Evolutionary conservation across 352 stramenopile genomes (phyloP), one percentile per base, ranked within the genome.

Genomic region (Globisporangium takayamanum): DNA sequence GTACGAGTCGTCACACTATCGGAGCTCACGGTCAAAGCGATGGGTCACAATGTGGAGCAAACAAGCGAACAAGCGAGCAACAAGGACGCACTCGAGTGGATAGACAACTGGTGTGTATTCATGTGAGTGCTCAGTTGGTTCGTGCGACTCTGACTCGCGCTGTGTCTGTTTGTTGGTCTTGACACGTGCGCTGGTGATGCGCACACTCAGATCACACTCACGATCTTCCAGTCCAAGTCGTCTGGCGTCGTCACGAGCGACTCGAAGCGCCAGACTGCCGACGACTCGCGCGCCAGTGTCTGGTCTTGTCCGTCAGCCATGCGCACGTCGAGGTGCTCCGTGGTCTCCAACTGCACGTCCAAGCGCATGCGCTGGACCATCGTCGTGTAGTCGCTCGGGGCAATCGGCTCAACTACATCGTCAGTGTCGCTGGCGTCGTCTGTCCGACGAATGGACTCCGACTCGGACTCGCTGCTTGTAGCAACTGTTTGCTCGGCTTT

Each of bases 221-320:
- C 63, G 47, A 89, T 84, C 20, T 77, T 77, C 80, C 80, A 89
- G 59, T 87, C 77, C 15, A 89, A 56, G 47, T 88, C 68, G 16
- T 85, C 75, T 0, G 72, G 72, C 3, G 65, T 62, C 4, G 77
- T 87, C 28, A 88, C 75, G 28, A 68, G 55, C 14, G 80, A 89
- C 64, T 87, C 80, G 44, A 88, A 88, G 55, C 64, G 64, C 70
- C 70, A 78, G 12, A 75, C 46, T 18, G 67, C 67, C 3, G 68
- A 57, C 36, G 65, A 70, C 36, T 76, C 65, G 16, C 65, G 64
- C 33, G 67, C 66, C 25, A 75, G 56, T n/a, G 53, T 44, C 50
- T 80, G 60, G 10, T 64, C 47, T 18, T 73, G 61, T 3, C 52
- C 65, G 33, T 81, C 67, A 0, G 60, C 49, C 1, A 60, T 64